These are phyloP conservation scores for Amylostereum areolatum DNA, from an alignment of 1,284 basidiomycete genomes.

Conservation along the genomic window DNA sequence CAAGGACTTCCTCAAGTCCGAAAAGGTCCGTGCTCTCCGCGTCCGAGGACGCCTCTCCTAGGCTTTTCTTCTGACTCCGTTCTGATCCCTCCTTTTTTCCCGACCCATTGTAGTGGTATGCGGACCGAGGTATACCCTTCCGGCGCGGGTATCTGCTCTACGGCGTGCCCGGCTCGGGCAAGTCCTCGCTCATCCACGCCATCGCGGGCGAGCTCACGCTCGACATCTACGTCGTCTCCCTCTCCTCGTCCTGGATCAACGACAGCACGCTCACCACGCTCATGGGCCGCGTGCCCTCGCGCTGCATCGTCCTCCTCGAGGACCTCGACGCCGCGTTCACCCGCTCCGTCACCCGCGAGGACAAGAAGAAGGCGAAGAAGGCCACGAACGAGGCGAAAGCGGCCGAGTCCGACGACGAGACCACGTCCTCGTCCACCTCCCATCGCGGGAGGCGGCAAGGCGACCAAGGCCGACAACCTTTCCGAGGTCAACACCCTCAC, in stretches of 20 bases:
- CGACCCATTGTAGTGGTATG: conserved; percentile 35
- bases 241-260: conserved; percentile 74
- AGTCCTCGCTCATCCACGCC: conserved; percentile 78
- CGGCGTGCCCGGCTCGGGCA: conserved; percentile 77
- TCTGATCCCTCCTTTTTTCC: too few relatives aligned
- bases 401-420: conserved; percentile 18
- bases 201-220: conserved; percentile 77
- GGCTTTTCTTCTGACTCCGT: background rate
- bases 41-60: background rate
- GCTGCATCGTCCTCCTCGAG: conserved; percentile 81
- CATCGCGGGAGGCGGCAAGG: conserved; percentile 31
- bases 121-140: conserved; percentile 66
- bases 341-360: conserved; percentile 53
- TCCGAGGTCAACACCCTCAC: conserved; percentile 77
- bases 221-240: conserved; percentile 73
- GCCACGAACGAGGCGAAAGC: conserved; percentile 25
- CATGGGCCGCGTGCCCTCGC: conserved; percentile 74
- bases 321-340: conserved; percentile 82
- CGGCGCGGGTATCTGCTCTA: conserved; percentile 80
- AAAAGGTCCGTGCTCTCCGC: conserved; percentile 45
- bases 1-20: conserved; percentile 74
- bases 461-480: conserved; percentile 51
- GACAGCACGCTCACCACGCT: conserved; percentile 72
- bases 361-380: conserved; percentile 38
- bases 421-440: conserved; percentile 24